phyloP scores from a whole-genome alignment of 169 alveolate species.

The Neospora caninum region DNA sequence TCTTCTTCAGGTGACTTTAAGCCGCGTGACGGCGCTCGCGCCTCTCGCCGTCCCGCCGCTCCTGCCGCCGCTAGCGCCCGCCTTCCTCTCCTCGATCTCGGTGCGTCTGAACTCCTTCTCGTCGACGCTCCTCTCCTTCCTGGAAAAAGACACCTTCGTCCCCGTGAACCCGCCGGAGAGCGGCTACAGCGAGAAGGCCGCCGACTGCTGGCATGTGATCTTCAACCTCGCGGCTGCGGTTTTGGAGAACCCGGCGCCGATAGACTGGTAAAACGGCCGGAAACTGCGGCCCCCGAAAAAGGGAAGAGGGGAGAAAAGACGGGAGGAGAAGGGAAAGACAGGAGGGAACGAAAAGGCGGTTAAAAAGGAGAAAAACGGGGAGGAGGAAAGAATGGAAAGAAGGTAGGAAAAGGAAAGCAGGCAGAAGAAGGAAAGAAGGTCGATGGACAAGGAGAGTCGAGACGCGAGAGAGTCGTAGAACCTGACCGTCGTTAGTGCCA shows the following conservation, averaged over 20 bases:
- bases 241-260: constrained; percentile 37
- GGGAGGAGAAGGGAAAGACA: neutral
- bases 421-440: too few relatives aligned
- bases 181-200: constrained; percentile 61
- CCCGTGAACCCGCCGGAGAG: constrained; percentile 58
- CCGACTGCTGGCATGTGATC: constrained; percentile 57
- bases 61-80: constrained; percentile 52
- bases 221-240: constrained; percentile 51
- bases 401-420: neutral
- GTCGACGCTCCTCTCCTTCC: neutral
- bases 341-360: neutral
- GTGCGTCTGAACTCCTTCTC: constrained; percentile 49
- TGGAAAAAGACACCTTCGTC: constrained; percentile 40
- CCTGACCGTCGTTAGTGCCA: too few relatives aligned
- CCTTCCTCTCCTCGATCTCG: constrained; percentile 54
- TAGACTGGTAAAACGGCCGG: constrained; percentile 37
- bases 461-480: too few relatives aligned
- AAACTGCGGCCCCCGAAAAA: neutral
- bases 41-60: constrained; percentile 34
- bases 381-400: neutral
- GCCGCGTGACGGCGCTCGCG: neutral
- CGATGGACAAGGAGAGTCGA: too few relatives aligned
- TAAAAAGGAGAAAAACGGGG: neutral
- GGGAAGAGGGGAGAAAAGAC: neutral
- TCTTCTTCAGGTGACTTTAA: constrained; percentile 10